Evolutionary conservation across 768 basidiomycete genomes (phyloP).

Genomic region (Macrolepiota dolichaula): DNA sequence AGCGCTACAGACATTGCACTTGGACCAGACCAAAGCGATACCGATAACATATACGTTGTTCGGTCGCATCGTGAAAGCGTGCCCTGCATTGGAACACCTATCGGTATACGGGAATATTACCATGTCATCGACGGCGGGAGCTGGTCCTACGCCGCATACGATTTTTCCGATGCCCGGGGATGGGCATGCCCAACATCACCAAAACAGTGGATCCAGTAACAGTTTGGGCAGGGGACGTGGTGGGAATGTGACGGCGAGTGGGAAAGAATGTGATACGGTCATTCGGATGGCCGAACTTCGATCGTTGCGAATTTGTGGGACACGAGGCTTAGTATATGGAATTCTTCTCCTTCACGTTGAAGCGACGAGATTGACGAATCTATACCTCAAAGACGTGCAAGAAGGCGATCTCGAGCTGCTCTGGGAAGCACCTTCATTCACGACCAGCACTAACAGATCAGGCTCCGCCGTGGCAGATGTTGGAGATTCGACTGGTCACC

Average conservation of each 20-base stretch:
- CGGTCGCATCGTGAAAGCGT: slow-evolving; percentile 28
- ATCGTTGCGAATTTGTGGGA: slow-evolving; percentile 39
- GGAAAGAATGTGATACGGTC: slow-evolving; percentile 21
- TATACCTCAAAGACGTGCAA: slow-evolving; percentile 40
- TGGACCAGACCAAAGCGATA: slow-evolving; percentile 37
- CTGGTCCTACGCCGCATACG: background rate
- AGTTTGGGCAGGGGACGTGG: background rate
- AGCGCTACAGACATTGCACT: slow-evolving; percentile 35
- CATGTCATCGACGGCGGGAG: background rate
- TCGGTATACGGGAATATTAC: slow-evolving; percentile 44
- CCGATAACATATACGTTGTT: slow-evolving; percentile 34
- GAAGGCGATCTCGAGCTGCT: slow-evolving; percentile 39
- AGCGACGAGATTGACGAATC: slow-evolving; percentile 35
- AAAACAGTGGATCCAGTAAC: background rate
- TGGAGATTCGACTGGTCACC: background rate
- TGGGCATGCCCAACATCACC: background rate
- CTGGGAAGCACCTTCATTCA: slow-evolving; percentile 17
- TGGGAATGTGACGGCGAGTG: slow-evolving; percentile 10
- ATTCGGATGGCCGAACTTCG: slow-evolving; percentile 29
- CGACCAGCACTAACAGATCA: background rate
- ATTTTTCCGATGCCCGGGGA: background rate
- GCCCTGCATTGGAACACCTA: slow-evolving; percentile 32
- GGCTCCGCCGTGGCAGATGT: background rate
- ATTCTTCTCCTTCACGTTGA: slow-evolving; percentile 34
- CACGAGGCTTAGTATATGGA: slow-evolving; percentile 32